Evolutionary conservation across 768 basidiomycete species (phyloP), one percentile per base, ranked within the genome.

Genomic region (Tremella mesenterica): DNA sequence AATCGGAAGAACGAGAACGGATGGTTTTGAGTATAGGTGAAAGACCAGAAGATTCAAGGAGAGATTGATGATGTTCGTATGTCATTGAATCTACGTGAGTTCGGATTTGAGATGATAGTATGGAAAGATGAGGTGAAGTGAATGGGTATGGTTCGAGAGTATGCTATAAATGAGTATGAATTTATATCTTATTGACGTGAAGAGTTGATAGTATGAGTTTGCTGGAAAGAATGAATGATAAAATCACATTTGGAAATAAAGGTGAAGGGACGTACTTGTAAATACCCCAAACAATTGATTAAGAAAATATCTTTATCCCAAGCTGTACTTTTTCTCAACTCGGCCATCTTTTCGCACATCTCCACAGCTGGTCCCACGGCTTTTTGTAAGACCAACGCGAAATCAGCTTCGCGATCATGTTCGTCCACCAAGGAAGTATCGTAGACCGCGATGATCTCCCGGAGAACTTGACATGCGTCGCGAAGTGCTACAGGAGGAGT

Each of bases 371-470:
- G 91, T 65, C 91, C 86, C 21, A 95, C 78, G 75, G 88, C 86
- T 41, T 84, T 80, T 59, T 90, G 85, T 21, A 95, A 74, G 18
- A 93, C 83, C 28, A 80, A 80, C n/a, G 79, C 75, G 65, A 91
- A 87, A 14, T 78, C 79, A 1, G 77, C 65, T 10, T 73, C 72
- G 30, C 70, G 65, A 36, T 79, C 75, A 55, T 82, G 80, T 27
- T 83, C 81, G 9, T 83, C 85, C 9, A 90, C 76, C 27, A 92
- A 79, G 0, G 91, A 91, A 0, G 86, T 85, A 29, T 87, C 83
- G 70, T 93, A 92, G 4, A 95, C 90, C 0, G 78, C 73, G 82
- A 92, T 85, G 58, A 95, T 82, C 70, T 96, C 90, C 12, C 86
- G 83, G 8, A 97, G 77, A 52, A 88, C 82, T 56, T 88, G 85